Evolutionary conservation across 768 basidiomycete genomes (phyloP).

Genomic region (Amanita subjunquillea): DNA sequence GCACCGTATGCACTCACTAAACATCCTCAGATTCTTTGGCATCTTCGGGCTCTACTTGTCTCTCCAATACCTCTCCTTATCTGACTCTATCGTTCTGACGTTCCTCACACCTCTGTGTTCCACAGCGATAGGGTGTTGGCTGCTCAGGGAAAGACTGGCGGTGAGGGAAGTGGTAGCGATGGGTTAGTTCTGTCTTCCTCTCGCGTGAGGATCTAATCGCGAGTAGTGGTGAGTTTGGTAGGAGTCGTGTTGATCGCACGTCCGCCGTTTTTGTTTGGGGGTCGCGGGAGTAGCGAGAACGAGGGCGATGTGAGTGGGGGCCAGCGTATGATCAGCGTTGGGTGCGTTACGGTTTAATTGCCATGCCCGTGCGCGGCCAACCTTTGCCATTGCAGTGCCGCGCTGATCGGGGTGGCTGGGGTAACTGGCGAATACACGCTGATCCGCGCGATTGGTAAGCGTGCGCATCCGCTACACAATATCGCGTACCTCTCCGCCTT

Average conservation of each 20-base stretch:
- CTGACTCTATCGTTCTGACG: constrained; percentile 68
- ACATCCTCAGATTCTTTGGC: constrained; percentile 52
- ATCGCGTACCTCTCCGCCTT: constrained; percentile 56
- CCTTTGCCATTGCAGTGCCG: constrained; percentile 28
- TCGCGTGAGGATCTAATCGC: neutral
- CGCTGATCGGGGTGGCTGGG: constrained; percentile 56
- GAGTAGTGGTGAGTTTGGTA: constrained; percentile 49
- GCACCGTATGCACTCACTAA: constrained; percentile 10
- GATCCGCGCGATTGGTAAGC: constrained; percentile 59
- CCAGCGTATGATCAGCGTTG: constrained; percentile 49
- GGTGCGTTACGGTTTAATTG: constrained; percentile 20
- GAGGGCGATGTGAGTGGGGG: constrained; percentile 18
- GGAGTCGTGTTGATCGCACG: constrained; percentile 80
- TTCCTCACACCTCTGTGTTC: constrained; percentile 66
- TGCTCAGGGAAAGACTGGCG: constrained; percentile 51
- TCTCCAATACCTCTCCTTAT: constrained; percentile 63
- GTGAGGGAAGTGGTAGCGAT: constrained; percentile 44
- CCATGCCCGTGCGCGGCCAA: neutral
- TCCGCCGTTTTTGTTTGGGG: constrained; percentile 65
- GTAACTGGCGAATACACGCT: constrained; percentile 59
- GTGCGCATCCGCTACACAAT: constrained; percentile 67
- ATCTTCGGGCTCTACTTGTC: constrained; percentile 62
- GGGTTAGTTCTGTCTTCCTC: constrained; percentile 11
- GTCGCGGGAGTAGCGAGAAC: too few species aligned
- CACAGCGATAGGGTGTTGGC: constrained; percentile 47